phyloP scores from a whole-genome alignment of 2,329 filamentous ascomycete species.

The Pleoardoris graminearum region DNA sequence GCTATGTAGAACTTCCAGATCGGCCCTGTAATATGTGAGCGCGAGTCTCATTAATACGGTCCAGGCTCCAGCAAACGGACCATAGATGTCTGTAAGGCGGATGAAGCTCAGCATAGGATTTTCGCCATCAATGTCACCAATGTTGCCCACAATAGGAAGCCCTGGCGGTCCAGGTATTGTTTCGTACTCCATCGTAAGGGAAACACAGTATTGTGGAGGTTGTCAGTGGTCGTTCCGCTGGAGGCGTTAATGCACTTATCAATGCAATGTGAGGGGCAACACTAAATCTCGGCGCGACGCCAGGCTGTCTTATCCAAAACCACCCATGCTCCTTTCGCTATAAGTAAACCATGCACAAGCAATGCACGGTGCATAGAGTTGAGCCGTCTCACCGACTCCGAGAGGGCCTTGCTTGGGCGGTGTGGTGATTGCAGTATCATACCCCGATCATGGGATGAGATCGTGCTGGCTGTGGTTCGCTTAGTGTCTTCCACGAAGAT shows the following conservation, averaged over 20 bases:
- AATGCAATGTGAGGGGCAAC: too few relatives aligned
- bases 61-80: slow-evolving; percentile 42
- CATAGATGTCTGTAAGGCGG: slow-evolving; percentile 66
- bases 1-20: slow-evolving; percentile 40
- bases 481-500: neutral
- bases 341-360: neutral
- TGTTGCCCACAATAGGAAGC: slow-evolving; percentile 67
- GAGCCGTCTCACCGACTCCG: slow-evolving; percentile 13
- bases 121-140: slow-evolving; percentile 64
- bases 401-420: slow-evolving; percentile 4
- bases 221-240: too few relatives aligned
- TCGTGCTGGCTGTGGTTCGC: neutral
- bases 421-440: neutral
- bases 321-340: neutral
- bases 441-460: slow-evolving; percentile 9
- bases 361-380: slow-evolving; percentile 3
- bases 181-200: slow-evolving; percentile 3
- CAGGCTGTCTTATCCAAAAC: neutral
- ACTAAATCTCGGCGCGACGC: neutral
- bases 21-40: slow-evolving; percentile 21
- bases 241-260: too few relatives aligned
- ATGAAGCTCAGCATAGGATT: slow-evolving; percentile 59
- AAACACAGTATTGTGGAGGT: too few relatives aligned
- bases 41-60: neutral
- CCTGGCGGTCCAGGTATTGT: slow-evolving; percentile 67